phyloP scores from a whole-genome alignment of 116 monocot species.

The Trichopus zeylanicus region DNA sequence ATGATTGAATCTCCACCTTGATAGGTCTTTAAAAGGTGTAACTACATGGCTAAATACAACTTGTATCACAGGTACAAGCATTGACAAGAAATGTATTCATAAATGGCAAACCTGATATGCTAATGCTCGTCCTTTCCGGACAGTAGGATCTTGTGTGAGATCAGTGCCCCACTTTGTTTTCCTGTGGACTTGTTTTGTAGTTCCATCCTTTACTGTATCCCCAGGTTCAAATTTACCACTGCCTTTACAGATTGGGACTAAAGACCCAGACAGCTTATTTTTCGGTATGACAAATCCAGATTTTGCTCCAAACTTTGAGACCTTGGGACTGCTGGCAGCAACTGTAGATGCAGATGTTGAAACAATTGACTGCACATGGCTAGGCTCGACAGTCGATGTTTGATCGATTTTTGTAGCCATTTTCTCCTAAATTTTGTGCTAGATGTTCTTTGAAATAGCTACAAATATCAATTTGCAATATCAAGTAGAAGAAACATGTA shows the following conservation, averaged over 20 bases:
- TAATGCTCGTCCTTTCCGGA: conserved; percentile 69
- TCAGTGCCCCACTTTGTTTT: conserved; percentile 92
- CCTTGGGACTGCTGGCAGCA: conserved; percentile 46
- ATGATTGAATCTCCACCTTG: neutral
- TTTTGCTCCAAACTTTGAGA: conserved; percentile 70
- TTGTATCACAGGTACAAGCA: neutral
- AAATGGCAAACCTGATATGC: conserved; percentile 84
- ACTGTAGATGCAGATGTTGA: conserved; percentile 16
- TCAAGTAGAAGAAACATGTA: too few relatives aligned
- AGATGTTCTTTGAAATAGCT: neutral
- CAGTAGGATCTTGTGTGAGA: conserved; percentile 70
- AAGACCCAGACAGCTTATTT: conserved; percentile 90
- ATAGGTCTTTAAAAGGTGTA: neutral
- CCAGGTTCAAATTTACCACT: conserved; percentile 42
- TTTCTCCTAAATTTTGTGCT: neutral
- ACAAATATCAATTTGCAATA: too few relatives aligned
- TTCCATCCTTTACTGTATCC: conserved; percentile 46
- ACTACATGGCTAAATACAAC: neutral
- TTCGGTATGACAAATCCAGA: conserved; percentile 97
- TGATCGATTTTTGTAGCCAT: conserved; percentile 70
- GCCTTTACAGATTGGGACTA: conserved; percentile 57
- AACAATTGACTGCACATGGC: conserved; percentile 15
- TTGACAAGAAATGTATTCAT: neutral
- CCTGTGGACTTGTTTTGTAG: conserved; percentile 47
- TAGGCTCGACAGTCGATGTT: conserved; percentile 28